Evolutionary conservation across 2,329 filamentous ascomycete genomes (phyloP), one percentile per base, ranked within the genome.

Genomic region (Penicillium sp.): DNA sequence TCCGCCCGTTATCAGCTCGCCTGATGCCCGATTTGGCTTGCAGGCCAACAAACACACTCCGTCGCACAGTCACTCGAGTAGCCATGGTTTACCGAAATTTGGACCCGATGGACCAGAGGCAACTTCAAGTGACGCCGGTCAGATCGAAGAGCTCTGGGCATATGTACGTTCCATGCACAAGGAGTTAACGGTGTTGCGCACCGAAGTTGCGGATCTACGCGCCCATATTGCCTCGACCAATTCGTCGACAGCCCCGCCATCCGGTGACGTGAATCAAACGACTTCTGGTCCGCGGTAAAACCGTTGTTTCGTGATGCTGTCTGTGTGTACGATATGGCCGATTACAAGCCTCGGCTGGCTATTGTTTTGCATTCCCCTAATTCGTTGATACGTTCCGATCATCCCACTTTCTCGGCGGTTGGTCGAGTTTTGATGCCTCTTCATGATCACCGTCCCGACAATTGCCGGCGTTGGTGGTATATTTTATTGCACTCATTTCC

Each of bases 131-230:
- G 61, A 62, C 23, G 29, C 56, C 13, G 54, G 39, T 30, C 53
- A 55, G 16, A 43, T 51, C 3, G 64, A 67, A 28, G 65, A 67
- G 28, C 47, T 73, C 3, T 72, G 69, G 69, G 56, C 64, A 18
- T 69, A 70, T 44, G 63, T 71, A 21, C 67, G 62, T 21, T 65
- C 59, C 26, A 59, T 73, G 31, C 67, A 72, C 34, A 63, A 69
- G 7, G 62, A 70, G 44, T 41, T 73, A 31, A 58, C 60, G 25
- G 56, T 55, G 6, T 52, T 73, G 33, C 67, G 65, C 38, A 60
- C 64, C 7, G 70, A 73, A 45, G 66, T 73, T 17, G 62, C 60
- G 18, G 48, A 60, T 5, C 50, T 73, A 15, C 62, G 64, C 39
- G 60, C 64, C 15, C 69, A 71, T 39, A 42, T 71, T 36, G 62